These are phyloP conservation scores for Ambrosiella xylebori DNA, from an alignment of 2,329 filamentous ascomycete genomes.

Conservation along the genomic window DNA sequence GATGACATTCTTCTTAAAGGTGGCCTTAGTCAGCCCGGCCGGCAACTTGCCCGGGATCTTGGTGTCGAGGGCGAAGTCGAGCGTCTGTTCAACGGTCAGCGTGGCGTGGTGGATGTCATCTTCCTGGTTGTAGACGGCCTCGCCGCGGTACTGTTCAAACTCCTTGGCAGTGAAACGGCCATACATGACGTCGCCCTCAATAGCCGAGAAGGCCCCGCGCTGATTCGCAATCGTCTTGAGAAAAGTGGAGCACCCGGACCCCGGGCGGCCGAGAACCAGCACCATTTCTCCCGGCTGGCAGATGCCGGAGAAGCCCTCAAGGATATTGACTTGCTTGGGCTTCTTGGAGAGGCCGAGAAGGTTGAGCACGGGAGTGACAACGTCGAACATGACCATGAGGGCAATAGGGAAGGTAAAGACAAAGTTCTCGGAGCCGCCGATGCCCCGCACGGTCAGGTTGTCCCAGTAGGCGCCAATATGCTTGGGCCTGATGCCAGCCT, in stretches of 20 bases:
- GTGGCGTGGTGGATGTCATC: slow-evolving; percentile 77
- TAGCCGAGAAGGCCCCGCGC: slow-evolving; percentile 35
- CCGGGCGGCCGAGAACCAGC: slow-evolving; percentile 62
- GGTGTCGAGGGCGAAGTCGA: slow-evolving; percentile 68
- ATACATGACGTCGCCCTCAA: slow-evolving; percentile 56
- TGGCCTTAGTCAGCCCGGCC: slow-evolving; percentile 49
- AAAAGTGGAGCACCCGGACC: slow-evolving; percentile 54
- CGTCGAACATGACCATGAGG: slow-evolving; percentile 59
- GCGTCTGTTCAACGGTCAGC: slow-evolving; percentile 71
- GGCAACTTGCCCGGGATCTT: slow-evolving; percentile 72
- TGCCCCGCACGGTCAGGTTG: slow-evolving; percentile 55
- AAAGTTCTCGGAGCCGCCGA: slow-evolving; percentile 57
- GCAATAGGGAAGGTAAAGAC: slow-evolving; percentile 62
- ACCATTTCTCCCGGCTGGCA: slow-evolving; percentile 77
- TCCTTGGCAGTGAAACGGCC: slow-evolving; percentile 55
- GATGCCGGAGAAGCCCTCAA: slow-evolving; percentile 54
- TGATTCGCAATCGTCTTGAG: slow-evolving; percentile 53
- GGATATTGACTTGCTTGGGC: slow-evolving; percentile 53
- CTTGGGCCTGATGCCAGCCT: slow-evolving; percentile 66
- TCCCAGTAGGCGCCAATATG: slow-evolving; percentile 70
- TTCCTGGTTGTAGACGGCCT: slow-evolving; percentile 73
- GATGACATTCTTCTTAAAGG: slow-evolving; percentile 63
- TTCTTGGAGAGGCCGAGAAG: slow-evolving; percentile 50
- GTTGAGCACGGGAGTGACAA: slow-evolving; percentile 45
- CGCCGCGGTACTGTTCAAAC: slow-evolving; percentile 61